Conservation (phyloP, 805 yeast species). For the Starmerella davenportii region DNA sequence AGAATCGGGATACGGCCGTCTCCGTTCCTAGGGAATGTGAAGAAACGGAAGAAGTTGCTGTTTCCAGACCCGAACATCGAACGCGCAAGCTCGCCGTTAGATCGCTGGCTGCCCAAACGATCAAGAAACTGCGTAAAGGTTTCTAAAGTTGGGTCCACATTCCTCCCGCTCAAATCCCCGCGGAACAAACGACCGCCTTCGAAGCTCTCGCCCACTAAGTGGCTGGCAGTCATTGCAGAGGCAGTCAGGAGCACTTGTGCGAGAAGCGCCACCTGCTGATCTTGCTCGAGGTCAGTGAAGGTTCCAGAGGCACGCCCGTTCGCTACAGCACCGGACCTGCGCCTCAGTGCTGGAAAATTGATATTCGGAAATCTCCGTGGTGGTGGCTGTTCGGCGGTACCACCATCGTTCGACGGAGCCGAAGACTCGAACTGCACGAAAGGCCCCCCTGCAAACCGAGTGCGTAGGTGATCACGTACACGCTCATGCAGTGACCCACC, state of each 20-base stretch:
- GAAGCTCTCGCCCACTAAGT: constrained; percentile 5
- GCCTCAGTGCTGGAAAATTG: too few species aligned
- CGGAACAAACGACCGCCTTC: constrained; percentile 7
- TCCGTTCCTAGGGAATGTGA: constrained; percentile 13
- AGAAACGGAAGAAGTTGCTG: constrained; percentile 13
- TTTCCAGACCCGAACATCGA: constrained; percentile 5
- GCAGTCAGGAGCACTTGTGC: constrained; percentile 8
- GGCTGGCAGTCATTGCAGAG: constrained; percentile 7
- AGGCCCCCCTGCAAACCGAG: too few species aligned
- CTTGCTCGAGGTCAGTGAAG: background rate
- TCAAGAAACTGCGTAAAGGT: constrained; percentile 10
- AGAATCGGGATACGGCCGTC: constrained; percentile 28
- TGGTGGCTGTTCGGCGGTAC: too few species aligned
- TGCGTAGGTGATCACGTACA: too few species aligned
- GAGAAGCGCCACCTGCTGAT: constrained; percentile 1
- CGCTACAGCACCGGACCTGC: too few species aligned
- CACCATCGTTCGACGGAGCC: too few species aligned
- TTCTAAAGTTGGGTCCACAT: background rate
- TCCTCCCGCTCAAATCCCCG: background rate
- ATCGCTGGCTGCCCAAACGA: constrained; percentile 9
- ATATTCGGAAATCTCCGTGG: too few species aligned
- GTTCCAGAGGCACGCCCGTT: background rate
- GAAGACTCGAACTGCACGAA: too few species aligned
- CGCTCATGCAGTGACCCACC: too few species aligned
- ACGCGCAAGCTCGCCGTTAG: constrained; percentile 5